phyloP scores from a whole-genome alignment of 108 stramenopile species.

The Skeletonema menzelii region DNA sequence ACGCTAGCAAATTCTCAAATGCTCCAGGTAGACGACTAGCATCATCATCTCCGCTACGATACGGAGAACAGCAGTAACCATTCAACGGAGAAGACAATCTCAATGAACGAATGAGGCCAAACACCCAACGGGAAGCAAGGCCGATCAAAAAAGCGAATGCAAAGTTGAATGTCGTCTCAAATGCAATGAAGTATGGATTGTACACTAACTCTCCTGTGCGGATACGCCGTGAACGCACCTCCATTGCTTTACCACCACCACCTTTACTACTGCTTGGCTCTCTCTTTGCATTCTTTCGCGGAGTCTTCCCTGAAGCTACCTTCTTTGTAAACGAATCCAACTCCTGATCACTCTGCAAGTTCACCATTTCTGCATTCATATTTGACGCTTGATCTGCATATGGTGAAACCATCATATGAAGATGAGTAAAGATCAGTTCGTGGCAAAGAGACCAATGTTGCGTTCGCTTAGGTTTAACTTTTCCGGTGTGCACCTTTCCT shows the following conservation, averaged over 20 bases:
- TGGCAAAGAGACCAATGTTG: slow-evolving; percentile 17
- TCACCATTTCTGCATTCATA: slow-evolving; percentile 40
- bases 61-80: slow-evolving; percentile 39
- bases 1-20: slow-evolving; percentile 40
- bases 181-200: slow-evolving; percentile 6
- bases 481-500: background rate
- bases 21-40: slow-evolving; percentile 13
- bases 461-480: slow-evolving; percentile 10
- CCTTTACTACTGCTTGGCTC: background rate
- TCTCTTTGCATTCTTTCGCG: background rate
- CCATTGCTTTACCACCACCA: slow-evolving; percentile 2
- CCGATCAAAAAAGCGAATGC: slow-evolving; percentile 19
- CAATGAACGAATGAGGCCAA: slow-evolving; percentile 32
- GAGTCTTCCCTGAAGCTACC: background rate
- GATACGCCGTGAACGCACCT: slow-evolving; percentile 29
- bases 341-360: slow-evolving; percentile 30
- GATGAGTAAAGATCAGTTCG: slow-evolving; percentile 30
- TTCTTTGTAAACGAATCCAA: slow-evolving; percentile 9
- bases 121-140: slow-evolving; percentile 25
- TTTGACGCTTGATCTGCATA: slow-evolving; percentile 13
- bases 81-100: slow-evolving; percentile 16
- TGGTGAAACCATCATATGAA: slow-evolving; percentile 28
- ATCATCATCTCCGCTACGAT: slow-evolving; percentile 18
- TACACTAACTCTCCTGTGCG: slow-evolving; percentile 19
- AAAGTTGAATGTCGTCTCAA: slow-evolving; percentile 30